Percentiles rank a stretch among this genome's conserved stretches.
Conservation (phyloP, 129 eudicot species). For the Flaveria bidentis region DNA sequence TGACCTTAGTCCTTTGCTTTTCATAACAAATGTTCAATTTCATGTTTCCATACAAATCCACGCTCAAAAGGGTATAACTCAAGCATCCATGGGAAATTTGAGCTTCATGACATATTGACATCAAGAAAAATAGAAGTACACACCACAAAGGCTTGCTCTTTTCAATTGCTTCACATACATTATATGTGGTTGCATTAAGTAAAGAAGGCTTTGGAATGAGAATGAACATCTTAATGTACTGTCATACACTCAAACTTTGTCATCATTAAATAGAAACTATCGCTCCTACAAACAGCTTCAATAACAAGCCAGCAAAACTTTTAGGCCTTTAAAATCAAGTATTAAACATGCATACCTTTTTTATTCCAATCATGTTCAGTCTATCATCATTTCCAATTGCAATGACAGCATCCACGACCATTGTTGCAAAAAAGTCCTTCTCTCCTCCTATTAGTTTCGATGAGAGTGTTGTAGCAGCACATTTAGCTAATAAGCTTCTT, state of each 20-base stretch:
- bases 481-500: slow-evolving; percentile 80
- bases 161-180: not conserved
- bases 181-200: not conserved
- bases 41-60: not conserved
- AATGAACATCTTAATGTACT: slow-evolving; percentile 15
- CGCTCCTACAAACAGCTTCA: slow-evolving; percentile 10
- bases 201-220: not conserved
- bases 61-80: not conserved
- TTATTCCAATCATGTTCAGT: slow-evolving; percentile 91
- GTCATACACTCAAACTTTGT: not conserved
- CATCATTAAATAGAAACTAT: not conserved
- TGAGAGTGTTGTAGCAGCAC: slow-evolving; percentile 97
- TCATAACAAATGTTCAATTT: not conserved
- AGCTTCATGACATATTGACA: not conserved
- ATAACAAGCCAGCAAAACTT: not conserved
- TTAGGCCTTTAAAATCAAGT: slow-evolving; percentile 1
- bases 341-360: slow-evolving; percentile 58
- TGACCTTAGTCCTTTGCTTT: not conserved
- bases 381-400: slow-evolving; percentile 91
- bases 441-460: slow-evolving; percentile 99
- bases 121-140: not conserved
- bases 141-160: not conserved
- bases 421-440: slow-evolving; percentile 90
- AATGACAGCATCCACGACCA: slow-evolving; percentile 97
- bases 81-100: no score